phyloP scores from a whole-genome alignment of 331 rosid genomes.

The Erythrophleum ivorense region DNA sequence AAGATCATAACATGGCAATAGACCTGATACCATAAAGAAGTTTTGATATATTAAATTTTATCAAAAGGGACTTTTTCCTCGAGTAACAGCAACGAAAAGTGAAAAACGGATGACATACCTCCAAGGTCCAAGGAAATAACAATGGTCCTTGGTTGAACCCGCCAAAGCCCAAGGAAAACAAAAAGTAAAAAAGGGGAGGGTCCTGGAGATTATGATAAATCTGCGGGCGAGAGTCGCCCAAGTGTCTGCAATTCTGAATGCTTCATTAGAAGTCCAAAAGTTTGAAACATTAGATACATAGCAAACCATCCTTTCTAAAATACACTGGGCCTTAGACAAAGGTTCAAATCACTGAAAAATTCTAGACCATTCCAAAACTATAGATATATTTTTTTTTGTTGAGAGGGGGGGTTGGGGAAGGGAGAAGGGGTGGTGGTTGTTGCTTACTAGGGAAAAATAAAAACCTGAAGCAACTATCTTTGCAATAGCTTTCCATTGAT shows the following conservation, averaged over 20 bases:
- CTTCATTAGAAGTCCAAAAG: not conserved
- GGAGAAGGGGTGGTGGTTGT: not conserved
- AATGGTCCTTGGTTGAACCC: not conserved
- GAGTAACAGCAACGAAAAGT: not conserved
- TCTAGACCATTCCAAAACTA: not conserved
- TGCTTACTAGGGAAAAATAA: conserved; percentile 19
- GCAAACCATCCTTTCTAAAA: conserved; percentile 13
- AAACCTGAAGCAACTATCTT: not conserved
- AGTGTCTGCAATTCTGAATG: not conserved
- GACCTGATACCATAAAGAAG: too few species aligned
- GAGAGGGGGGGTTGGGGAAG: not conserved
- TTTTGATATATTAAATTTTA: too few species aligned
- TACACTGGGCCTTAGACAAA: not conserved
- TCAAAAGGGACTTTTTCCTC: too few species aligned
- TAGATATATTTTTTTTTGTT: not conserved
- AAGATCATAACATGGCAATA: too few species aligned
- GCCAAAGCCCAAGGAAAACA: too few species aligned
- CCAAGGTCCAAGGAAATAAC: not conserved
- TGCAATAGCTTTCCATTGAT: conserved; percentile 38
- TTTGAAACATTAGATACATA: conserved; percentile 9
- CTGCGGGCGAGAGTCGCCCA: not conserved
- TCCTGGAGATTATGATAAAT: not conserved
- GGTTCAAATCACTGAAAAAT: conserved; percentile 12
- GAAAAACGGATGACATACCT: not conserved
- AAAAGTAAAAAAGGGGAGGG: not conserved